Base-by-base conservation (phyloP, 176 grass and related monocot genomes). In the Lolium rigidum region DNA sequence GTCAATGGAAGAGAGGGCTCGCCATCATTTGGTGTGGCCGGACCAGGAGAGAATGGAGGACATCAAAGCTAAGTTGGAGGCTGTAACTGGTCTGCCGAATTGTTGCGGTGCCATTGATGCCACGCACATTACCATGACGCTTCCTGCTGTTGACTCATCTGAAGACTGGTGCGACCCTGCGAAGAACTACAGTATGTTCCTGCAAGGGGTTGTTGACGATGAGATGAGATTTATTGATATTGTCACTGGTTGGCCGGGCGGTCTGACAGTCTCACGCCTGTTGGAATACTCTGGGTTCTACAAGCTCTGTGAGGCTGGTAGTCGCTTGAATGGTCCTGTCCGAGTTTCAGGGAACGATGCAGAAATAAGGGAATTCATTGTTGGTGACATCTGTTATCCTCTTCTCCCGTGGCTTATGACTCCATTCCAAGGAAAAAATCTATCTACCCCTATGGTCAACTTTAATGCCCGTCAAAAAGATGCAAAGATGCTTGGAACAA, bases 161-260 rank as follows among this genome's bases (percentile, higher is more conserved):
- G 97, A 93, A 73, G 94, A 99, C 87, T 96, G 94, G 97, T 94
- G 81, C 0, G 97, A 99, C 72, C 80, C 76, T 10, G 94, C 93
- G 13, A 91, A 90, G 72, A 99, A 99, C 76, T 99, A 92, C 77
- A 99, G 97, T 78, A 99, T 96, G 94, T 96, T 96, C 80, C 80
- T 99, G 26, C 97, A 99, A 85, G 93, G 90, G 62, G 87, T 96
- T 44, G 97, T 91, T 54, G 97, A 99, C 26, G 76, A 99, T 78
- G 88, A 99, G 87, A 88, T 96, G 92, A 91, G 94, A 73, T 98
- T 98, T 90, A 90, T 94, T 84, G 97, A 99, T 84, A 93, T 99
- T 82, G 88, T 91, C 55, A 99, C 92, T 7, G 97, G 97, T 76
- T 94, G 87, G 86, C 97, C 94, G 12, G 97, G 94, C 17, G 92